Base-by-base conservation (phyloP, 2,329 filamentous ascomycete species). In the Alternaria angustiovoidea region DNA sequence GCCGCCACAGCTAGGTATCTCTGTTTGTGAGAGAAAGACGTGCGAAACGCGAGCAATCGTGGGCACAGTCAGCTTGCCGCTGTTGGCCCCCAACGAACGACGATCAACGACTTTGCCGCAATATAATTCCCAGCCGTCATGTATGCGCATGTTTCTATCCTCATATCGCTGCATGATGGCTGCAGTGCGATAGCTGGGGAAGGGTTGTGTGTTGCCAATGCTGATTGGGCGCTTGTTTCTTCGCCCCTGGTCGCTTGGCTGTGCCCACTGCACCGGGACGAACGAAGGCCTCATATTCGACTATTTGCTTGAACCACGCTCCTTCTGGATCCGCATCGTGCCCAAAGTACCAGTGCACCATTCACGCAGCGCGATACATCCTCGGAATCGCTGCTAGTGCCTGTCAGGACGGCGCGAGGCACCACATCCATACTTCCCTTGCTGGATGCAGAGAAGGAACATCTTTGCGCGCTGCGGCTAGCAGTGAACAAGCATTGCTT, bases 191-290 rank as follows among this genome's bases (percentile, higher is more conserved):
- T 42, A 26, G 47, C 42, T 47, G 46, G 48, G 38, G 16, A 52
- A 47, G 44, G 28, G 49, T 60, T 42, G 42, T 60, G 52, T 54
- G 47, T 51, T 24, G 53, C 14, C 20, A 16, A 11, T 34, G 54
- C 43, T 67, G 56, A 68, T 67, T 68, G 64, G 66, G 46, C 61
- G 47, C n/a, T 24, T 65, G 60, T 64, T 67, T 61, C 47, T 46
- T 55, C 53, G 51, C 62, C 65, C 65, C 64, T 67, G 64, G 57
- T 48, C 49, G 47, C 47, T 54, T 59, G 42, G 30, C n/a, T 43
- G 34, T 34, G 54, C 46, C 64, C 57, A 38, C 44, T 43, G 41
- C 43, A 38, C 51, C 51, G 56, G 56, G 51, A 51, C 43, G 34
- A 56, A 47, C 54, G 57, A 64, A 64, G 61, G 56, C 56, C 56